Evolutionary conservation across 2,329 filamentous ascomycete genomes (phyloP).

Genomic region (Xylaria sp.): DNA sequence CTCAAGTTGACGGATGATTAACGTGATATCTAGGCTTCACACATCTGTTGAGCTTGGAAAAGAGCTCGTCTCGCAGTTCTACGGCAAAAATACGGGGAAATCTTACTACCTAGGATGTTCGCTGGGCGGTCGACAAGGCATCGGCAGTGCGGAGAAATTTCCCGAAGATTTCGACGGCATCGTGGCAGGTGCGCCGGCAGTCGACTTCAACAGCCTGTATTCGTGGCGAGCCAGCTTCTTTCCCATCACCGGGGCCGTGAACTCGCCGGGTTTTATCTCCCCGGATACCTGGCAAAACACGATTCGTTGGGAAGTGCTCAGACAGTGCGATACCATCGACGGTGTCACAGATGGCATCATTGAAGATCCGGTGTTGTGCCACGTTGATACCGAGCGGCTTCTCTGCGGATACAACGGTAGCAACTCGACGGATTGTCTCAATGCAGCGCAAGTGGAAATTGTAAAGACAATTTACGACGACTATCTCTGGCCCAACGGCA

Average conservation of each 20-base stretch:
- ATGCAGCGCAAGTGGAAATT: constrained; percentile 53
- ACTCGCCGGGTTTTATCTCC: constrained; percentile 45
- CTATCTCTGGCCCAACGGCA: constrained; percentile 55
- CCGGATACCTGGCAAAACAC: constrained; percentile 45
- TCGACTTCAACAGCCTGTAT: constrained; percentile 51
- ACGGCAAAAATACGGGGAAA: constrained; percentile 52
- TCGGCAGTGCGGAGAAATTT: constrained; percentile 63
- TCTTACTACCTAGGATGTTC: constrained; percentile 69
- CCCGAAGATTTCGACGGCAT: constrained; percentile 69
- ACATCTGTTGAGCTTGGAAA: constrained; percentile 61
- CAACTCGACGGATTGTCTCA: constrained; percentile 53
- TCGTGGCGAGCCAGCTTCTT: constrained; percentile 56
- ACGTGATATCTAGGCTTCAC: constrained; percentile 51
- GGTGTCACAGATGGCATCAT: constrained; percentile 55
- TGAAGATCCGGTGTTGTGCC: constrained; percentile 52
- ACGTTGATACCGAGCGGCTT: constrained; percentile 50
- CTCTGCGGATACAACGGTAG: constrained; percentile 48
- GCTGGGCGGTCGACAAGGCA: constrained; percentile 67
- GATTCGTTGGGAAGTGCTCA: constrained; percentile 48
- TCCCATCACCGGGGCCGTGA: constrained; percentile 52
- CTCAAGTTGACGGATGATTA: neutral
- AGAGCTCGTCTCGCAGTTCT: constrained; percentile 59
- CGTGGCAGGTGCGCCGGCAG: constrained; percentile 59
- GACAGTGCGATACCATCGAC: constrained; percentile 56
- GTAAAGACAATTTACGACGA: constrained; percentile 56